Conservation (phyloP, 768 basidiomycete genomes). For the Boletellus ananas region DNA sequence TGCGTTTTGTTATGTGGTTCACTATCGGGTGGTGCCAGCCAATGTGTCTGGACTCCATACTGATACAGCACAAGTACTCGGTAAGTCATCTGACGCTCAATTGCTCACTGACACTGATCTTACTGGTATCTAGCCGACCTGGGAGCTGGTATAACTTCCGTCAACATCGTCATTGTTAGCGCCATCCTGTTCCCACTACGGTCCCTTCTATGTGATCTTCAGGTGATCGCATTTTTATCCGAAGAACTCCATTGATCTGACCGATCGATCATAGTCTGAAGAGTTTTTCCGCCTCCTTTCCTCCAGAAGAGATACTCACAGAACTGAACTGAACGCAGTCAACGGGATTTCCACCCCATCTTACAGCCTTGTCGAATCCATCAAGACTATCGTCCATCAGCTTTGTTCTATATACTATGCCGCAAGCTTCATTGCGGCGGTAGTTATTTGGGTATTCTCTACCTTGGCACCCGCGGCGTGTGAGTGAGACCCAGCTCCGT, state of each 20-base stretch:
- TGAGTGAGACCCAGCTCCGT: conserved; percentile 1
- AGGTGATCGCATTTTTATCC: neutral
- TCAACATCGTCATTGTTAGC: conserved; percentile 17
- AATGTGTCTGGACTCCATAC: neutral
- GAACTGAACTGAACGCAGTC: conserved; percentile 5
- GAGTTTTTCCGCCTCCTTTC: conserved; percentile 19
- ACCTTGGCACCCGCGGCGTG: conserved; percentile 9
- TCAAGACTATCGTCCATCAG: neutral
- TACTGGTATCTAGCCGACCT: conserved; percentile 1
- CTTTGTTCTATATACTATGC: conserved; percentile 9
- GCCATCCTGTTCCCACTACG: conserved; percentile 11
- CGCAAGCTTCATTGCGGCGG: conserved; percentile 3
- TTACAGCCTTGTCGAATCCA: conserved; percentile 4
- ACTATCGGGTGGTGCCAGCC: conserved; percentile 12
- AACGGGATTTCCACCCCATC: conserved; percentile 16
- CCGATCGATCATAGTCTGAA: conserved; percentile 7
- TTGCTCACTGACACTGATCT: neutral
- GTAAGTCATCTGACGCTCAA: neutral
- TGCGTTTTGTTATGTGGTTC: conserved; percentile 16
- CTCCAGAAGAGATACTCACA: neutral
- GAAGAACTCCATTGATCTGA: neutral
- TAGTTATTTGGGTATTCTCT: conserved; percentile 8
- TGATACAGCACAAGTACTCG: conserved; percentile 4
- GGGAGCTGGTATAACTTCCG: conserved; percentile 9
- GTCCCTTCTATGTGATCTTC: conserved; percentile 8